Base-by-base conservation (phyloP, 352 stramenopile species). In the Globisporangium sylvaticum region DNA sequence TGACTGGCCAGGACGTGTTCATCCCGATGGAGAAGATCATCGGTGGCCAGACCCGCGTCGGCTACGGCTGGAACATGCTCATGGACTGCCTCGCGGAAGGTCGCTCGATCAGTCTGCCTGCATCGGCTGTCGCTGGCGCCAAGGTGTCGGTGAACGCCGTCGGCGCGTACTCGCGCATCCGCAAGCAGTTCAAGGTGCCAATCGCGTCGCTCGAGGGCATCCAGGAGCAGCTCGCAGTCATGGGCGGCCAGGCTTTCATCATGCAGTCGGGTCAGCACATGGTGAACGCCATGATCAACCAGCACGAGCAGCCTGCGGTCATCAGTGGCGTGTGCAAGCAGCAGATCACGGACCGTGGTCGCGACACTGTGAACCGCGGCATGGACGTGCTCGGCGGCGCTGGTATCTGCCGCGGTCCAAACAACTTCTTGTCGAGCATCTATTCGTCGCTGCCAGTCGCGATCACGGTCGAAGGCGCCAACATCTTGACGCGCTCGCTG, bases 41-140 rank as follows among this genome's bases (percentile, higher is more conserved):
- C 37, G 97, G 97, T 67, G 97, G 97, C 39, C 96, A 98, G 81
- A 93, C 96, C 63, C 86, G 92, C 71, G 97, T 97, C 42, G 97
- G 97, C 60, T 98, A 97, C 74, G 97, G 97, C 67, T 99, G 97
- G 97, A 98, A 99, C 81, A 99, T 99, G 97, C 96, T 99, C 73
- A 98, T 99, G 75, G 97, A 99, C 72, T 99, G 97, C 70, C 74
- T 99, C 24, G 97, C 97, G 10, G 97, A 99, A 86, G 97, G 97
- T 66, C 92, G 97, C 54, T 97, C 96, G 54, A 97, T 99, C 50
- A 98, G 88, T 80, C 83, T 99, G n/a, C 97, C 97, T 22, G 96
- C 95, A 24, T 96, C 92, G 70, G 96, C 91, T 53, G 95, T 98
- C 62, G 96, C 93, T 58, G 91, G 90, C 55, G 93, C 90, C 7